Evolutionary conservation across 2,329 filamentous ascomycete genomes (phyloP).

Genomic region (Cyphellophora attinorum): DNA sequence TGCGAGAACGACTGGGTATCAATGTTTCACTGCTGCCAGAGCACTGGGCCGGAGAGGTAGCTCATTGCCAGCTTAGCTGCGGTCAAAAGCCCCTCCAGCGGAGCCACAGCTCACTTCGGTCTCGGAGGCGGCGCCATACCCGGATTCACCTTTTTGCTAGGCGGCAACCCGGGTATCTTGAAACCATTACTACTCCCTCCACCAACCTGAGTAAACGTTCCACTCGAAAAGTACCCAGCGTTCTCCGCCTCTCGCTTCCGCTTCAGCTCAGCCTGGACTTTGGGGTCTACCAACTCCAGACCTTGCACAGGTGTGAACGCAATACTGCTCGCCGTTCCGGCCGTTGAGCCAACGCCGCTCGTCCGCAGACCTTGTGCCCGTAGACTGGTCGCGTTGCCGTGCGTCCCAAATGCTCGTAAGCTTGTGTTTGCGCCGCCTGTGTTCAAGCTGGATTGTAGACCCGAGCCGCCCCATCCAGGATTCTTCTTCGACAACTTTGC

Average conservation of each 20-base stretch:
- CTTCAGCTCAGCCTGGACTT: constrained; percentile 75
- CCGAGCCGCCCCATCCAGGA: constrained; percentile 73
- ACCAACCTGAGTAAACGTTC: constrained; percentile 81
- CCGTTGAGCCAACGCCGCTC: constrained; percentile 60
- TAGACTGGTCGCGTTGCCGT: constrained; percentile 56
- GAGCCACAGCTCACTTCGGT: constrained; percentile 13
- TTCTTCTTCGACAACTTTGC: constrained; percentile 93
- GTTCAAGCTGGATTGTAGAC: constrained; percentile 44
- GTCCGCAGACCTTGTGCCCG: constrained; percentile 70
- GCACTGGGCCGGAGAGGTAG: too few species aligned
- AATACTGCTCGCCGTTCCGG: constrained; percentile 74
- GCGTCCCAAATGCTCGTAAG: constrained; percentile 62
- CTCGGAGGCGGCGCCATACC: constrained; percentile 39
- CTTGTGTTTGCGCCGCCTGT: constrained; percentile 60
- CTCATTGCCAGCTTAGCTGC: too few species aligned
- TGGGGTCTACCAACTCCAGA: constrained; percentile 88
- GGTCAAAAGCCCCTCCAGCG: too few species aligned
- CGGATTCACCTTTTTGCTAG: constrained; percentile 63
- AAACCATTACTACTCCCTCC: constrained; percentile 50
- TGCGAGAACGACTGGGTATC: too few species aligned
- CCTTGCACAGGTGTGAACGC: constrained; percentile 93
- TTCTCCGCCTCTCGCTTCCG: constrained; percentile 90
- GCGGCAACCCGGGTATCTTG: constrained; percentile 70
- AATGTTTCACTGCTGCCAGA: too few species aligned
- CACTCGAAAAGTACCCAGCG: constrained; percentile 92